A percentile compares a stretch with the other conserved stretches of the same genome.
These are phyloP conservation scores for Aegilops longissima DNA, from an alignment of 176 grass and related monocot species.

Conservation along the genomic window DNA sequence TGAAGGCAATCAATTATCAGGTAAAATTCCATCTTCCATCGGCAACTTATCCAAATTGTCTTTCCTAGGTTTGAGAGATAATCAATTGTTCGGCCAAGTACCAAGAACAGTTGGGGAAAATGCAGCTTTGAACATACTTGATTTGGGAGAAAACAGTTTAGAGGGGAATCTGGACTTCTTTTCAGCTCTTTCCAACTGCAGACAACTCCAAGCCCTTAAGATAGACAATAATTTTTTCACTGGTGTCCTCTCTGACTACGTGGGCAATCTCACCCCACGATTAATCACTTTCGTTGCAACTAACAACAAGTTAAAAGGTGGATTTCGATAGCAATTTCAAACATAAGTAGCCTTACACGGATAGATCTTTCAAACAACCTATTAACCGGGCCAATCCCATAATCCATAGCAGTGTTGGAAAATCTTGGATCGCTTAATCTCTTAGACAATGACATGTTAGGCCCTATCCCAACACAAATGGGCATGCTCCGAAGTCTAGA, in stretches of 20 bases:
- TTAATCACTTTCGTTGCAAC: background rate
- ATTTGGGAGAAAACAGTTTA: background rate
- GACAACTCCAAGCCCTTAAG: background rate
- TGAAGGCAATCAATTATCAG: background rate
- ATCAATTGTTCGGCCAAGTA: background rate
- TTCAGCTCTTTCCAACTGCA: background rate
- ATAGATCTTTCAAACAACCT: background rate
- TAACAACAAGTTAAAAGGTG: background rate
- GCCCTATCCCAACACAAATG: background rate
- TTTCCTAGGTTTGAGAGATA: fast-evolving
- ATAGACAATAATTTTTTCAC: background rate
- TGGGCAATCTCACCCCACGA: background rate
- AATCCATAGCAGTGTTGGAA: background rate
- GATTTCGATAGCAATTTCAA: background rate
- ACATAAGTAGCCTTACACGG: background rate
- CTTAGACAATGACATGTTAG: background rate
- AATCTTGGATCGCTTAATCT: background rate
- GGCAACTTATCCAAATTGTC: background rate
- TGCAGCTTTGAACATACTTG: background rate
- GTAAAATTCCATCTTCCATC: background rate
- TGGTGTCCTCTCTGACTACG: background rate
- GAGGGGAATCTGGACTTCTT: background rate
- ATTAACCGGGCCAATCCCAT: background rate
- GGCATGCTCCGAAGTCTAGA: background rate
- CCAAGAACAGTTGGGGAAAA: background rate